phyloP scores from a whole-genome alignment of 2,329 filamentous ascomycete species.

The Botrytis squamosa region DNA sequence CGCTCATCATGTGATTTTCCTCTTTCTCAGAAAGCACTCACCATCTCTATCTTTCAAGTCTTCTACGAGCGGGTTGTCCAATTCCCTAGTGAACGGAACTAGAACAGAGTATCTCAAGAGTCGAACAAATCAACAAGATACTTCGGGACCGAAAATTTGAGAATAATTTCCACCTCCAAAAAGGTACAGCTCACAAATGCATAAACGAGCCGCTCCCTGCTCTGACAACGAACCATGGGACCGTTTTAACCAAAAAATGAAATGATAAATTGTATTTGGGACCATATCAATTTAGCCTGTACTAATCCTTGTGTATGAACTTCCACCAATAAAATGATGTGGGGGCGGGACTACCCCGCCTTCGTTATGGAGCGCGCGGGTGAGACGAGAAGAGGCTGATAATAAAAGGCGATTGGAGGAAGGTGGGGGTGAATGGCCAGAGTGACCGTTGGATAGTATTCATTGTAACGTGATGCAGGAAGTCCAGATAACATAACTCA shows the following conservation, averaged over 20 bases:
- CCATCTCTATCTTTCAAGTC: neutral
- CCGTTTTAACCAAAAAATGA: neutral
- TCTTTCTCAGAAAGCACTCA: neutral
- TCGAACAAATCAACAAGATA: neutral
- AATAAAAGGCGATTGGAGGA: neutral
- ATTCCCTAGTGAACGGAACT: neutral
- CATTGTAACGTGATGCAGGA: neutral
- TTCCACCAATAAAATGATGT: conserved; percentile 5
- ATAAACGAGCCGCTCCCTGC: neutral
- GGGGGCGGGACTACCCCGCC: neutral
- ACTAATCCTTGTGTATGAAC: neutral
- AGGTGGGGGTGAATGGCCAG: neutral
- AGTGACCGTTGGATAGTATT: neutral
- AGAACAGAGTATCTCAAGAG: neutral
- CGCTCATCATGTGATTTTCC: neutral
- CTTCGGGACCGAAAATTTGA: neutral
- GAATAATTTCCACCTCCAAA: neutral
- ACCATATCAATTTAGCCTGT: neutral
- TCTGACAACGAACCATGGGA: neutral
- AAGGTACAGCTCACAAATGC: neutral
- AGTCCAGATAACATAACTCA: neutral
- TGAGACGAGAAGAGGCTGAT: neutral
- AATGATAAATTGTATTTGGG: neutral
- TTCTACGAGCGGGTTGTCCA: neutral
- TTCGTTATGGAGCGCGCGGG: neutral